A percentile compares a stretch with the other conserved stretches of the same genome.
These are phyloP conservation scores for Cercospora sp. DNA, from an alignment of 2,329 filamentous ascomycete genomes.

Conservation along the genomic window DNA sequence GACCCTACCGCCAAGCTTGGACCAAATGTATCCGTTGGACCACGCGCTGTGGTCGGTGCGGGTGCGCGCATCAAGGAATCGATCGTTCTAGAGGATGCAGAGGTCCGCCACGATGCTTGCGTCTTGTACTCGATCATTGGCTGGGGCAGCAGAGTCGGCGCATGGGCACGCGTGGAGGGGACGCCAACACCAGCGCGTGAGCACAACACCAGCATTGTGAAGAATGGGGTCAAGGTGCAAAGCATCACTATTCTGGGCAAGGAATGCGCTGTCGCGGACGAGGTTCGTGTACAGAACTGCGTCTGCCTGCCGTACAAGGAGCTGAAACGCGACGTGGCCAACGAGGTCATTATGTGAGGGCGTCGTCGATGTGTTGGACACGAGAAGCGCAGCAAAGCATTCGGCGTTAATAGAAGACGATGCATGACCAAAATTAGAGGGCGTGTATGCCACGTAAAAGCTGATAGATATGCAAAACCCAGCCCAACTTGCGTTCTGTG, in stretches of 20 bases:
- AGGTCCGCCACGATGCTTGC: conserved; percentile 96
- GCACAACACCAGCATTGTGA: conserved; percentile 91
- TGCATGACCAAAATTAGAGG: background rate
- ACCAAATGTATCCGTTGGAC: conserved; percentile 93
- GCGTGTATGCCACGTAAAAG: background rate
- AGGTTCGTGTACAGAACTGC: conserved; percentile 95
- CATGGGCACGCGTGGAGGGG: conserved; percentile 97
- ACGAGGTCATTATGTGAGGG: conserved; percentile 82
- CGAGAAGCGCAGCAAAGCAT: conserved; percentile 1
- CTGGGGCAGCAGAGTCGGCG: conserved; percentile 92
- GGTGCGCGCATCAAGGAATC: conserved; percentile 93
- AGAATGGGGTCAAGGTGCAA: conserved; percentile 98
- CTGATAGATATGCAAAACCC: background rate
- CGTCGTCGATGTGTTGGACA: background rate
- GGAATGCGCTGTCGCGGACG: conserved; percentile 90
- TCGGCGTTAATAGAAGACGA: background rate
- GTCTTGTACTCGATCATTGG: conserved; percentile 95
- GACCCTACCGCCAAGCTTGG: conserved; percentile 95
- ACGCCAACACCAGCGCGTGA: conserved; percentile 83
- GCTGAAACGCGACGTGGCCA: conserved; percentile 86
- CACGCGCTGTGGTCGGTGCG: conserved; percentile 79
- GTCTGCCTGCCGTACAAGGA: conserved; percentile 98
- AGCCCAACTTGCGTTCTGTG: background rate
- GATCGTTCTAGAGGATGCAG: conserved; percentile 89
- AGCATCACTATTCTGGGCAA: conserved; percentile 97